These are phyloP conservation scores for Candida corydali DNA, from an alignment of 805 yeast species.

Conservation along the genomic window DNA sequence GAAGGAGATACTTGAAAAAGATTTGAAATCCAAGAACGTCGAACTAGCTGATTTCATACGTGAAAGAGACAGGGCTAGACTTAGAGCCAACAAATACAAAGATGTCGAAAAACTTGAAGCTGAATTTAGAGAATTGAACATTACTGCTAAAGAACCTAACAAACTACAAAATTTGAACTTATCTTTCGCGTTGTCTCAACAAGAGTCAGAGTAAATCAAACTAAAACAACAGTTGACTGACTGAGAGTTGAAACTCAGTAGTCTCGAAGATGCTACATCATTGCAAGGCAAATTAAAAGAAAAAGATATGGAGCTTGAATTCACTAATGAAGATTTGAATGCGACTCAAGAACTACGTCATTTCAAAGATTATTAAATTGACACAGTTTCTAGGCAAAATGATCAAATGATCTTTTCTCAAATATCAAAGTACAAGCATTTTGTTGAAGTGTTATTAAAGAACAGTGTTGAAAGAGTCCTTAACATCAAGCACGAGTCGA, in stretches of 20 bases:
- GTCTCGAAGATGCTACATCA: slow-evolving; percentile 20
- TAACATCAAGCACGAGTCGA: slow-evolving; percentile 63
- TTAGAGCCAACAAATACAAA: slow-evolving; percentile 61
- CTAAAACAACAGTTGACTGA: slow-evolving; percentile 45
- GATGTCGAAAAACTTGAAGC: slow-evolving; percentile 65
- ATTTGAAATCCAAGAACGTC: slow-evolving; percentile 77
- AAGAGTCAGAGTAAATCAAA: slow-evolving; percentile 57
- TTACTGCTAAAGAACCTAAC: slow-evolving; percentile 55
- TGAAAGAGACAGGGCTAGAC: slow-evolving; percentile 83
- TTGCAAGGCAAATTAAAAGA: slow-evolving; percentile 50
- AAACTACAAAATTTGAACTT: slow-evolving; percentile 62
- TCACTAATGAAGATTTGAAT: slow-evolving; percentile 74
- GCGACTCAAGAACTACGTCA: slow-evolving; percentile 59
- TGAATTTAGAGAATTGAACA: slow-evolving; percentile 57
- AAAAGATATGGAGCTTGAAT: slow-evolving; percentile 75
- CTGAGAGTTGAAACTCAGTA: slow-evolving; percentile 6
- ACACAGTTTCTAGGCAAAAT: slow-evolving; percentile 54
- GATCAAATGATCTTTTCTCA: slow-evolving; percentile 49
- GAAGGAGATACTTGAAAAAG: slow-evolving; percentile 77
- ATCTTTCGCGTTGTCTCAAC: slow-evolving; percentile 54
- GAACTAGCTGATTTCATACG: slow-evolving; percentile 86
- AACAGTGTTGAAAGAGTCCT: slow-evolving; percentile 72
- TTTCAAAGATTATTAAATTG: slow-evolving; percentile 45
- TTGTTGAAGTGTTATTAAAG: slow-evolving; percentile 67
- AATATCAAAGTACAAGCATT: slow-evolving; percentile 42